Evolutionary conservation across 2,329 filamentous ascomycete genomes (phyloP), one percentile per base, ranked within the genome.

Genomic region (Penicillium palitans): DNA sequence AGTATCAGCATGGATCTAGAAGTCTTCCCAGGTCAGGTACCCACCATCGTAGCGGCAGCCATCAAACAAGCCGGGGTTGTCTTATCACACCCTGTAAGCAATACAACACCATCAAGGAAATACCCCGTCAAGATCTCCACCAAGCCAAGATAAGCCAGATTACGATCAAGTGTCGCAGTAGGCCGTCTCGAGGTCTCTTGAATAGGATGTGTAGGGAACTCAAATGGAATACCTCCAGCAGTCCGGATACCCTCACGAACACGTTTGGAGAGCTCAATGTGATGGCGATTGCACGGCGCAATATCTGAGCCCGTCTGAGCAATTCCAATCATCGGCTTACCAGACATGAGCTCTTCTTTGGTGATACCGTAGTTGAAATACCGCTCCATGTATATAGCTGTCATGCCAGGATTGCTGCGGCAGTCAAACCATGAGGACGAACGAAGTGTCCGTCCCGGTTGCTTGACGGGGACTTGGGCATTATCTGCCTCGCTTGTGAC

Each of bases 11-110:
- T 24, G 6, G 25, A 46, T 25, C 4, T 25, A 15, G 6, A 8
- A 17, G 46, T 40, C 2, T 24, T 24, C 2, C 19, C 17, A 5
- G 35, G 17, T 39, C 35, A 6, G 10, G 71, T 68, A 57, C 55
- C 10, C 58, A 78, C 76, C 67, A 83, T 74, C 2, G 80, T 81
- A 40, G 80, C 79, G 5, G 80, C 80, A 15, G 80, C 80, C 80
- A 83, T 83, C 47, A 83, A 68, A 52, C 74, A 78, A 15, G 79
- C 80, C 15, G 80, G 80, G 0, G 80, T 82, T 6, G 80, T 83
- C 74, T 83, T 83, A 61, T 83, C 80, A 68, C 80, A 83, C 9
- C 80, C 80, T 0, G 80, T 82, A 50, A 82, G 71, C 27, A 82
- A 68, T 17, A 83, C 80, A 24, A 83, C 77, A 24, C 80, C 80